These are phyloP conservation scores for Candida adriatica DNA, from an alignment of 805 yeast genomes.

Conservation along the genomic window DNA sequence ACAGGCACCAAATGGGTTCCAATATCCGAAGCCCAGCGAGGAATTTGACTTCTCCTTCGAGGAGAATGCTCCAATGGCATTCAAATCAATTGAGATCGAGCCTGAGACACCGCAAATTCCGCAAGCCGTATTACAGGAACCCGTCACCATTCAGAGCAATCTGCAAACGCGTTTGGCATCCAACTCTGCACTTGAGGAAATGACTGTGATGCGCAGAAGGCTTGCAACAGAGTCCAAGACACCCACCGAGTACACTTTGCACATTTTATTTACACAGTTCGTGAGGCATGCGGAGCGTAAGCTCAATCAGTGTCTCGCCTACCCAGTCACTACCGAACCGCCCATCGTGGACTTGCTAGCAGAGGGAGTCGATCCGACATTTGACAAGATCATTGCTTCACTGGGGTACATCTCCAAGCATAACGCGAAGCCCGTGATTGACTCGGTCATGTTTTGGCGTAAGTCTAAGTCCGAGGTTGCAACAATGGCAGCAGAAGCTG, in stretches of 20 bases:
- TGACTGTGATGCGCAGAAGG: constrained; percentile 27
- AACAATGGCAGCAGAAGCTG: constrained; percentile 48
- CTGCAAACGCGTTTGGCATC: too few relatives aligned
- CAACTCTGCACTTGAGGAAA: constrained; percentile 17
- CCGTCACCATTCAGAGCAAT: neutral
- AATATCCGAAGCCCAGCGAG: constrained; percentile 2
- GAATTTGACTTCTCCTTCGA: neutral
- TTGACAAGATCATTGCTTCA: constrained; percentile 80
- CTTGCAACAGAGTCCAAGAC: constrained; percentile 53
- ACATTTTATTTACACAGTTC: constrained; percentile 90
- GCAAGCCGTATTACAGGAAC: neutral
- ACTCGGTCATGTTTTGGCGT: constrained; percentile 98
- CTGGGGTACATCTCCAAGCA: constrained; percentile 85
- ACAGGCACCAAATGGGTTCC: constrained; percentile 1
- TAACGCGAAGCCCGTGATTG: constrained; percentile 93
- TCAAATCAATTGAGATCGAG: constrained; percentile 2
- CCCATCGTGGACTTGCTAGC: constrained; percentile 72
- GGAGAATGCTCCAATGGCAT: neutral
- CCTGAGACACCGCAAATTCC: neutral
- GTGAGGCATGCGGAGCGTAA: constrained; percentile 91
- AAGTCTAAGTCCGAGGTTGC: constrained; percentile 88
- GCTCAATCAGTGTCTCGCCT: constrained; percentile 60
- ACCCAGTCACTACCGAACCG: constrained; percentile 65
- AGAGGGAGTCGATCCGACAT: constrained; percentile 79
- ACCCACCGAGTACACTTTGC: constrained; percentile 87